phyloP scores from a whole-genome alignment of 176 grass and related monocot species.

The Thalia dealbata region DNA sequence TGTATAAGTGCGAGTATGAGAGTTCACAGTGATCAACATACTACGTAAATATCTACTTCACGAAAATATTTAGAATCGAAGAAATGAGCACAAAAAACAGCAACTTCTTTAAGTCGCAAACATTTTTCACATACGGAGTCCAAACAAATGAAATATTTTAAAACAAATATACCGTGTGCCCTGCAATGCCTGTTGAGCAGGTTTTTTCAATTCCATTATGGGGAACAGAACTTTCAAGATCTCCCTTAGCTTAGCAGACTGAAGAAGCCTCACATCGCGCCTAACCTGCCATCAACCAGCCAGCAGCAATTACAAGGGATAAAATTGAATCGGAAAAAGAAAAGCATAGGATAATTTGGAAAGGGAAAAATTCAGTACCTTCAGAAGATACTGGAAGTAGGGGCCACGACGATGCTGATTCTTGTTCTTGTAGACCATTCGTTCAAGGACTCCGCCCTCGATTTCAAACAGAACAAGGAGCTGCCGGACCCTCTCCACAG shows the following conservation, averaged over 20 bases:
- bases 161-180: conserved; percentile 18
- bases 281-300: conserved; percentile 31
- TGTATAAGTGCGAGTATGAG: no score
- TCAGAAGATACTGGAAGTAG: conserved; percentile 62
- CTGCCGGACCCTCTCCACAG: conserved; percentile 20
- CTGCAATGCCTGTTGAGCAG: conserved; percentile 35
- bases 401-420: conserved; percentile 43
- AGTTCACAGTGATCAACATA: no score
- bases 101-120: not conserved
- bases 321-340: not conserved
- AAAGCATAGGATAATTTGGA: not conserved
- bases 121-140: not conserved
- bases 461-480: conserved; percentile 31
- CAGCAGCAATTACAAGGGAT: not conserved
- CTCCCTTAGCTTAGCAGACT: conserved; percentile 10
- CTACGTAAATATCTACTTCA: no score
- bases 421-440: conserved; percentile 51
- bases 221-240: conserved; percentile 41
- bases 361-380: conserved; percentile 11
- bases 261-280: conserved; percentile 49
- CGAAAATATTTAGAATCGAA: no score
- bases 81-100: no score
- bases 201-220: conserved; percentile 39
- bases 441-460: conserved; percentile 47
- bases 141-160: not conserved